Percentiles rank a stretch among this genome's conserved stretches.
Conservation (phyloP, 768 basidiomycete genomes). For the Lentinula sp. region DNA sequence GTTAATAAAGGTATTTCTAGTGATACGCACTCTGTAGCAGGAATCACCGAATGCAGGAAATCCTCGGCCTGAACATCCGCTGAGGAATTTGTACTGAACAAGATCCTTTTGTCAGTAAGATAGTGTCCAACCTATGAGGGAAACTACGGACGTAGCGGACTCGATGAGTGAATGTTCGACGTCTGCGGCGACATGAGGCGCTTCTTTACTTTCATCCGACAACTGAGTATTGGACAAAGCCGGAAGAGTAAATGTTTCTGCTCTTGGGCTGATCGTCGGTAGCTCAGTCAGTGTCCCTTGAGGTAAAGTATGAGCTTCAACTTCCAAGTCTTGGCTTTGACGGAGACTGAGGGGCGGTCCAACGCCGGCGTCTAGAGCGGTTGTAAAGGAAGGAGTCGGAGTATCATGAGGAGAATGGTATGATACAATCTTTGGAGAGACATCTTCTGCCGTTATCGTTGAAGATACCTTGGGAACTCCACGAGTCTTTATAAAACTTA, state of each 20-base stretch:
- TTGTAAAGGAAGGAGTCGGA: background rate
- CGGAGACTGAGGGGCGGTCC: background rate
- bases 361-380: background rate
- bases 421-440: background rate
- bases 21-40: background rate
- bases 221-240: background rate
- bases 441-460: background rate
- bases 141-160: background rate
- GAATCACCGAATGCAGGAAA: background rate
- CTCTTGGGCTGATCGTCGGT: background rate
- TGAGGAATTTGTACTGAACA: background rate
- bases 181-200: background rate
- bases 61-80: background rate
- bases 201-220: background rate
- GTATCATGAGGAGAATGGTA: background rate
- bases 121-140: too few relatives aligned
- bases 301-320: background rate
- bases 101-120: background rate
- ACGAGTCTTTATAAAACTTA: conserved; percentile 27
- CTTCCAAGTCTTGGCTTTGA: background rate
- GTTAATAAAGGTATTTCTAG: background rate
- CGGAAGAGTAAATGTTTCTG: background rate
- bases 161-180: background rate
- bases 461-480: background rate
- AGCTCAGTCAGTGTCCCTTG: background rate